Evolutionary conservation across 148 eudicot genomes (phyloP).

Genomic region (Bassia scoparia): DNA sequence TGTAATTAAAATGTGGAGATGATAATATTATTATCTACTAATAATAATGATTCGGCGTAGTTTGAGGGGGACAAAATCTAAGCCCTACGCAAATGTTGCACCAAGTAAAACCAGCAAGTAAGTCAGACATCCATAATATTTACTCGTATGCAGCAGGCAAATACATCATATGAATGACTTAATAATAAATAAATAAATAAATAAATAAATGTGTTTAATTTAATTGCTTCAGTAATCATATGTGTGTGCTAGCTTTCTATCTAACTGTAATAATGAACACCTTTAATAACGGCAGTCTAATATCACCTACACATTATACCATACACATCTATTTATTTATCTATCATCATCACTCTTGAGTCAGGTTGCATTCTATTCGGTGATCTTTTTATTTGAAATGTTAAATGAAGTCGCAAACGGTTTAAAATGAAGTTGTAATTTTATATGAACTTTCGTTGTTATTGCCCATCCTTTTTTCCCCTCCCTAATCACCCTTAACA

Average conservation of each 20-base stretch:
- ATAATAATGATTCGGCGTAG: neutral
- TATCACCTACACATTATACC: no score
- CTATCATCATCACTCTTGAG: no score
- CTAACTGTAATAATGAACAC: neutral
- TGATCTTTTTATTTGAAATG: no score
- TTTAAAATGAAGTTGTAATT: no score
- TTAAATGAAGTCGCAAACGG: no score
- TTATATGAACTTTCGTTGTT: no score
- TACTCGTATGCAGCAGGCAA: conserved; percentile 5
- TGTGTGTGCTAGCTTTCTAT: neutral
- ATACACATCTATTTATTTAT: no score
- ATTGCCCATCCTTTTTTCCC: no score
- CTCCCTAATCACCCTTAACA: no score
- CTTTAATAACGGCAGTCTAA: neutral
- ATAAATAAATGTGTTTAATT: neutral
- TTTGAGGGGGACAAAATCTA: neutral
- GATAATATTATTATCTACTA: no score
- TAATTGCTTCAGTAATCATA: neutral
- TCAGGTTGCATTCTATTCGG: no score
- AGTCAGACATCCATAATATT: neutral
- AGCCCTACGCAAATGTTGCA: neutral
- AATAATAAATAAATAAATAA: neutral
- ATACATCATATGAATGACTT: conserved; percentile 3
- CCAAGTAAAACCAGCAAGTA: neutral
- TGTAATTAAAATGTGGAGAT: no score